Percentiles rank a stretch among this genome's conserved stretches.
Evolutionary conservation across 352 stramenopile genomes (phyloP).

Genomic region (Phytophthora sojae): DNA sequence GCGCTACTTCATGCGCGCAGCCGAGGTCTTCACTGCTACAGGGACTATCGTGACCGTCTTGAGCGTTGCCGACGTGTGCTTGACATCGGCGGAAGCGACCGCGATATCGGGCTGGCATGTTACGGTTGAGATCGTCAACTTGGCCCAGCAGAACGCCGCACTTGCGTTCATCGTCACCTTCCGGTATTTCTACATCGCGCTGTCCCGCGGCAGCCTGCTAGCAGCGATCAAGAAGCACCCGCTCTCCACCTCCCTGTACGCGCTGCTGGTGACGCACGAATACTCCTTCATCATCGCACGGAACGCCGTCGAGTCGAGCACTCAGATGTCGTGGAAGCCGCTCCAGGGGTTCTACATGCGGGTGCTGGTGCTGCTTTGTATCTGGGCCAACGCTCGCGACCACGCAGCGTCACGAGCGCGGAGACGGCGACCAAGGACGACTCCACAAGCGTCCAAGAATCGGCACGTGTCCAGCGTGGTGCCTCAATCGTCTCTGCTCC

Average conservation of each 20-base stretch:
- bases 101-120: constrained; percentile 6
- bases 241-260: constrained; percentile 31
- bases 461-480: constrained; percentile 20
- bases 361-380: constrained; percentile 26
- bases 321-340: constrained; percentile 3
- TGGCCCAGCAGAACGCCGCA: constrained; percentile 29
- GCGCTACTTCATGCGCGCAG: constrained; percentile 23
- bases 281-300: constrained; percentile 36
- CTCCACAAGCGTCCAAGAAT: constrained; percentile 15
- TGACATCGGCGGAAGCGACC: background rate
- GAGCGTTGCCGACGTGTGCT: constrained; percentile 10
- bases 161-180: constrained; percentile 40
- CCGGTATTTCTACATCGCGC: constrained; percentile 38
- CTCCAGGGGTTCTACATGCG: constrained; percentile 28
- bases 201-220: constrained; percentile 22
- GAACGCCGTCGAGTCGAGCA: background rate
- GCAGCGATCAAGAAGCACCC: constrained; percentile 28
- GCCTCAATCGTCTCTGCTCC: constrained; percentile 7
- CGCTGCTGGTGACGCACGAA: constrained; percentile 38
- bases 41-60: constrained; percentile 4
- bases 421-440: constrained; percentile 1
- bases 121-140: background rate
- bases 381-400: constrained; percentile 29
- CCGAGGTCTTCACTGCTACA: constrained; percentile 23
- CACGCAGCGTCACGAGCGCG: constrained; percentile 10